Percentiles rank a stretch among this genome's conserved stretches.
Conservation (phyloP, 306 rosid genomes). For the Datisca glomerata region DNA sequence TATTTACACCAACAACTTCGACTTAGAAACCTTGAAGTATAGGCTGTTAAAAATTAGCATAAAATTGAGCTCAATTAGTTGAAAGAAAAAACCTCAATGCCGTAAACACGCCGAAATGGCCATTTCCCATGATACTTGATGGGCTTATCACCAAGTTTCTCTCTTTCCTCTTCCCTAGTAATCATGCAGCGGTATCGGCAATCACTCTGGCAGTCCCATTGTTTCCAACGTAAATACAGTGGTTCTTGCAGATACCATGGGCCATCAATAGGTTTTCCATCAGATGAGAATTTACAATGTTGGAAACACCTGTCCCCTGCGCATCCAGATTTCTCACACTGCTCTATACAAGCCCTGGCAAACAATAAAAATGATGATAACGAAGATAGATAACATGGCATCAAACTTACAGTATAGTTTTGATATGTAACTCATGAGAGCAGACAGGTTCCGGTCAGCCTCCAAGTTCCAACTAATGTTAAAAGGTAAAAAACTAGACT, state of each 20-base stretch:
- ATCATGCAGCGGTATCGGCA: slow-evolving; percentile 90
- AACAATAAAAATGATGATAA: background rate
- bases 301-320: slow-evolving; percentile 81
- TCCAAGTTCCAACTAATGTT: too few species aligned
- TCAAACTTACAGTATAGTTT: too few species aligned
- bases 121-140: slow-evolving; percentile 91
- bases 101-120: slow-evolving; percentile 83
- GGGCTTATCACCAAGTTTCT: slow-evolving; percentile 55
- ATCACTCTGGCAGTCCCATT: slow-evolving; percentile 91
- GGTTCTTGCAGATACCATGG: slow-evolving; percentile 99
- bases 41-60: slow-evolving; percentile 10
- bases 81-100: slow-evolving; percentile 62
- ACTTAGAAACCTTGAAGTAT: slow-evolving; percentile 4
- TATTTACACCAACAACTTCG: slow-evolving; percentile 21
- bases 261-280: slow-evolving; percentile 92
- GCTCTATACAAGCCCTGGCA: slow-evolving; percentile 58
- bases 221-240: slow-evolving; percentile 84
- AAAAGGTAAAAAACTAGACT: too few species aligned
- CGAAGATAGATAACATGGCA: too few species aligned
- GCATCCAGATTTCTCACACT: slow-evolving; percentile 83
- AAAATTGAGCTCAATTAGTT: slow-evolving; percentile 6
- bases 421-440: too few species aligned
- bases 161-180: slow-evolving; percentile 79
- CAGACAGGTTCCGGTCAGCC: background rate
- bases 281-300: slow-evolving; percentile 94